These are phyloP conservation scores for Curvularia lunata DNA, from an alignment of 2,329 filamentous ascomycete genomes.

Conservation along the genomic window DNA sequence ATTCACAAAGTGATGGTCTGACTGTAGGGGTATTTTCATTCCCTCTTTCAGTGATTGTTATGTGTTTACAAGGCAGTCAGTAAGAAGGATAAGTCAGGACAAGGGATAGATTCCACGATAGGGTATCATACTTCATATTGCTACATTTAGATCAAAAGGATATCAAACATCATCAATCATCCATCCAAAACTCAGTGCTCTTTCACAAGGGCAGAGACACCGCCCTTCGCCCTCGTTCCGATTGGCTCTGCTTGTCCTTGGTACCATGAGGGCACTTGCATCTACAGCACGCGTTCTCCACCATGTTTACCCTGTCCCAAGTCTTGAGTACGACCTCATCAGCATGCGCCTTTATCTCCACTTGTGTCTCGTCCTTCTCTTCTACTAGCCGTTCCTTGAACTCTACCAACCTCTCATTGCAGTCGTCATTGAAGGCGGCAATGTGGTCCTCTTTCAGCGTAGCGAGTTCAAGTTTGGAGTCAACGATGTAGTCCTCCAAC, in stretches of 20 bases:
- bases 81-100: background rate
- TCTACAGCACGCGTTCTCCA: background rate
- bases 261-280: background rate
- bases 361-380: conserved; percentile 2
- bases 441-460: conserved; percentile 8
- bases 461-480: conserved; percentile 2
- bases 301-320: conserved; percentile 2
- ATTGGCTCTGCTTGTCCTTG: background rate
- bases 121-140: background rate
- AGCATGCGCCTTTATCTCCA: conserved; percentile 3
- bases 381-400: conserved; percentile 6
- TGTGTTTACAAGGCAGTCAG: background rate
- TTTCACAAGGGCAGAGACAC: conserved; percentile 7
- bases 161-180: background rate
- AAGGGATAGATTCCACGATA: background rate
- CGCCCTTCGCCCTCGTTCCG: conserved; percentile 1
- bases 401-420: conserved; percentile 8
- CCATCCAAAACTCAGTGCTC: background rate
- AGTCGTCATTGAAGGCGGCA: conserved; percentile 3
- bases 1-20: background rate
- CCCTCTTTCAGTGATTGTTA: background rate
- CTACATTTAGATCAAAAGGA: background rate
- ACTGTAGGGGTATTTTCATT: background rate
- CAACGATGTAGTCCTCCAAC: conserved; percentile 6
- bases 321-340: conserved; percentile 1